Evolutionary conservation across 2,329 filamentous ascomycete genomes (phyloP).

Genomic region (Colletotrichum melonis): DNA sequence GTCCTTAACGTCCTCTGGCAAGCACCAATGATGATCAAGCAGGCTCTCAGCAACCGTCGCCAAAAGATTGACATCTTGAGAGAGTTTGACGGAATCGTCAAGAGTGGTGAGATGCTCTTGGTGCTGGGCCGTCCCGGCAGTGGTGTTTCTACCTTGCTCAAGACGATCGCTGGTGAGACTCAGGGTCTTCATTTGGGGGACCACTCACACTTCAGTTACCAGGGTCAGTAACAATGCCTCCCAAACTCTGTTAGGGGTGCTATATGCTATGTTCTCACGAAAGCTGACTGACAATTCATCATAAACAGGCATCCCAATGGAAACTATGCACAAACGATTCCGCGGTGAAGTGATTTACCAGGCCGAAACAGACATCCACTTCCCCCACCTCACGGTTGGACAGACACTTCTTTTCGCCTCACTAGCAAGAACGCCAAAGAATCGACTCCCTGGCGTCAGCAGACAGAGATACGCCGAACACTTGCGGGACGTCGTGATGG

Average conservation of each 20-base stretch:
- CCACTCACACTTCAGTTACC: conserved; percentile 44
- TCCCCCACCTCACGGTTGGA: conserved; percentile 68
- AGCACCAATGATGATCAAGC: conserved; percentile 36
- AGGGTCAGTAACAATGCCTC: background rate
- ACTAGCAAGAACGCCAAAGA: conserved; percentile 55
- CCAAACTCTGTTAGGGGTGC: too few species aligned
- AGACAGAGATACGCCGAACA: conserved; percentile 61
- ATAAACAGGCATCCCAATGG: conserved; percentile 45
- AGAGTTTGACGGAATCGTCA: conserved; percentile 61
- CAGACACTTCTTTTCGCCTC: conserved; percentile 72
- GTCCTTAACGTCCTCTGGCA: conserved; percentile 44
- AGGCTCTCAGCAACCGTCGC: conserved; percentile 40
- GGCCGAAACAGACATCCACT: conserved; percentile 74
- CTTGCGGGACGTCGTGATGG: conserved; percentile 64
- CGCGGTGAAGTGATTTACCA: conserved; percentile 75
- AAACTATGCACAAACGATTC: conserved; percentile 41
- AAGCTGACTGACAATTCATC: conserved; percentile 38
- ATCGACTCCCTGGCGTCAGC: conserved; percentile 64
- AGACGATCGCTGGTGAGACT: conserved; percentile 72
- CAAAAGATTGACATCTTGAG: conserved; percentile 60
- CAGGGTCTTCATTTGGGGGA: conserved; percentile 62
- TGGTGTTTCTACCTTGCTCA: conserved; percentile 76
- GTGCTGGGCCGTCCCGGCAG: conserved; percentile 65
- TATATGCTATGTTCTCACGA: too few species aligned
- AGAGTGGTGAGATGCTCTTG: conserved; percentile 67